Evolutionary conservation across 2,329 filamentous ascomycete species (phyloP), one percentile per base, ranked within the genome.

Genomic region (Magnaporthiopsis poae): DNA sequence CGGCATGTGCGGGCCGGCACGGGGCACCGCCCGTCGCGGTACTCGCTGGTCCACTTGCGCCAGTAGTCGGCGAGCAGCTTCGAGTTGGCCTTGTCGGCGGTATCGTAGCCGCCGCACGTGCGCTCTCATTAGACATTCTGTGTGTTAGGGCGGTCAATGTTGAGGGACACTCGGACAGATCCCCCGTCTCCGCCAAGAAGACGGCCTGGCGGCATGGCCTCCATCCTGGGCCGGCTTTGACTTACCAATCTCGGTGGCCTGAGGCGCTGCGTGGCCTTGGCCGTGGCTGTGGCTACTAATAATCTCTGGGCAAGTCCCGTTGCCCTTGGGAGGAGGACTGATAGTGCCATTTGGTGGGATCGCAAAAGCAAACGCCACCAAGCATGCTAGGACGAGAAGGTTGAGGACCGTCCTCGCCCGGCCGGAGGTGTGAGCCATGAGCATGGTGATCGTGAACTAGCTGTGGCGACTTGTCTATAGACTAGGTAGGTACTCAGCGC

Each of bases 1-100:
- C 60, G 60, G 27, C 60, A 61, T 15, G 60, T 61, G 27, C 60
- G 60, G 27, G 60, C 60, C 25, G 60, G 60, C 60, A 61, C 60
- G 60, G 15, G 31, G 60, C 25, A 56, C 46, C 46, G 21, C 5
- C 46, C 60, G 60, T 61, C 60, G 15, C 27, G 12, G 25, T 61
- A 29, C 27, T 61, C 60, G 60, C 31, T 15, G n/a, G 31, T 61
- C 25, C 31, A 33, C 12, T 21, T 61, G 60, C 31, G 27, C 60
- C 60, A 61, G 25, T 31, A 7, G 27, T 61, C 31, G 60, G 31
- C 27, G 21, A 61, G 25, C 12, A 21, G 13, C 11, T 3, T 7
- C 4, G 31, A 27, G 60, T 61, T 61, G 60, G 12, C 31, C 60
- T 61, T 61, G 60, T 61, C 60, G 25, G 60, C 25, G 11, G 60